phyloP scores from a whole-genome alignment of 2,329 filamentous ascomycete genomes.

The Leptoxyphium fumago region DNA sequence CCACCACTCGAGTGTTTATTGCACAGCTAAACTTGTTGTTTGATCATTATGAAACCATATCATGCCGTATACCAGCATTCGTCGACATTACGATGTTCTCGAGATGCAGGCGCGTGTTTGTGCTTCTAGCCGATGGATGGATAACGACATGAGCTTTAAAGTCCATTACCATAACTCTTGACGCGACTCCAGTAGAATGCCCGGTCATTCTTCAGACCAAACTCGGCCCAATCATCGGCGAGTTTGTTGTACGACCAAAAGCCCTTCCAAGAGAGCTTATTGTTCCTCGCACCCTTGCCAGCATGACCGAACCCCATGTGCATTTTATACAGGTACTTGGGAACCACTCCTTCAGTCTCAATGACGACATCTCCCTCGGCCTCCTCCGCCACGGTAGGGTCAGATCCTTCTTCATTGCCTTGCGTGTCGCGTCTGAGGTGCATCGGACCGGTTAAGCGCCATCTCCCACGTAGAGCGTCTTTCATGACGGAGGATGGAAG shows the following conservation, averaged over 20 bases:
- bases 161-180: slow-evolving; percentile 32
- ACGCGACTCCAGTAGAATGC: slow-evolving; percentile 49
- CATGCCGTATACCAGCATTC: no score
- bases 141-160: neutral
- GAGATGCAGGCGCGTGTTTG: no score
- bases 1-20: no score
- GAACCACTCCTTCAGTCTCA: slow-evolving; percentile 69
- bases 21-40: no score
- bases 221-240: slow-evolving; percentile 83
- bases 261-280: slow-evolving; percentile 74
- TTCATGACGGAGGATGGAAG: slow-evolving; percentile 47
- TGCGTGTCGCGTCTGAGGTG: slow-evolving; percentile 7
- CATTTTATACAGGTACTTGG: slow-evolving; percentile 76
- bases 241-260: slow-evolving; percentile 84
- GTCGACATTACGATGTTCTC: no score
- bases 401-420: slow-evolving; percentile 38
- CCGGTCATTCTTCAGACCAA: slow-evolving; percentile 48
- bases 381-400: slow-evolving; percentile 16
- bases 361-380: slow-evolving; percentile 57
- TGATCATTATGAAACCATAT: no score
- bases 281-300: slow-evolving; percentile 51
- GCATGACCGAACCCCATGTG: slow-evolving; percentile 56
- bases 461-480: slow-evolving; percentile 49
- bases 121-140: no score
- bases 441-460: slow-evolving; percentile 44